These are phyloP conservation scores for Fusarium sp. DNA, from an alignment of 2,329 filamentous ascomycete genomes.

Conservation along the genomic window DNA sequence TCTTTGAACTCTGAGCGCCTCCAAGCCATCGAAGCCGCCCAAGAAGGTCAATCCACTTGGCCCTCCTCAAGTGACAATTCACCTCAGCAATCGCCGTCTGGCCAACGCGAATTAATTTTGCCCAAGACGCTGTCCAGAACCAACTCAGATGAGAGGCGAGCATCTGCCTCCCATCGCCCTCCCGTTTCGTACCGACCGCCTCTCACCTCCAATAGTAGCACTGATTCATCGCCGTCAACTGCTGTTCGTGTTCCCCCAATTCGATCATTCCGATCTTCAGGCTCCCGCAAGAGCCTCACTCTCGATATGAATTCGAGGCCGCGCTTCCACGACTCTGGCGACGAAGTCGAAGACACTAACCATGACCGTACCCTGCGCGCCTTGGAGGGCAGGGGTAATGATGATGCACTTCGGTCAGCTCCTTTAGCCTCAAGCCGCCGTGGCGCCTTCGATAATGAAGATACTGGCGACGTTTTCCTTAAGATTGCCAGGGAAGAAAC, in stretches of 20 bases:
- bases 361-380: slow-evolving; percentile 63
- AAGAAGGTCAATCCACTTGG: slow-evolving; percentile 31
- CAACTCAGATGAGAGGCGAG: slow-evolving; percentile 61
- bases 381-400: slow-evolving; percentile 56
- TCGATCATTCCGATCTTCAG: slow-evolving; percentile 66
- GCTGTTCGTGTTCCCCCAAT: slow-evolving; percentile 63
- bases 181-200: slow-evolving; percentile 63
- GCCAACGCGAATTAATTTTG: slow-evolving; percentile 60
- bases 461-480: slow-evolving; percentile 68
- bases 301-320: slow-evolving; percentile 63
- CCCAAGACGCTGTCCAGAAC: slow-evolving; percentile 55
- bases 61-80: slow-evolving; percentile 37
- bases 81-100: slow-evolving; percentile 43
- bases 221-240: slow-evolving; percentile 47
- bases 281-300: slow-evolving; percentile 64
- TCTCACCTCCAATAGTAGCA: slow-evolving; percentile 42
- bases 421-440: slow-evolving; percentile 53
- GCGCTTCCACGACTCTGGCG: slow-evolving; percentile 57
- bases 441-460: slow-evolving; percentile 56
- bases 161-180: slow-evolving; percentile 53
- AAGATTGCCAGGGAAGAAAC: slow-evolving; percentile 67
- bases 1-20: slow-evolving; percentile 49
- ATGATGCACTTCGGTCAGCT: slow-evolving; percentile 50
- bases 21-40: slow-evolving; percentile 46
- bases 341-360: slow-evolving; percentile 56